A percentile compares a stretch with the other conserved stretches of the same genome.
phyloP scores from a whole-genome alignment of 2,329 filamentous ascomycete genomes.

The Pseudovirgaria hyperparasitica region DNA sequence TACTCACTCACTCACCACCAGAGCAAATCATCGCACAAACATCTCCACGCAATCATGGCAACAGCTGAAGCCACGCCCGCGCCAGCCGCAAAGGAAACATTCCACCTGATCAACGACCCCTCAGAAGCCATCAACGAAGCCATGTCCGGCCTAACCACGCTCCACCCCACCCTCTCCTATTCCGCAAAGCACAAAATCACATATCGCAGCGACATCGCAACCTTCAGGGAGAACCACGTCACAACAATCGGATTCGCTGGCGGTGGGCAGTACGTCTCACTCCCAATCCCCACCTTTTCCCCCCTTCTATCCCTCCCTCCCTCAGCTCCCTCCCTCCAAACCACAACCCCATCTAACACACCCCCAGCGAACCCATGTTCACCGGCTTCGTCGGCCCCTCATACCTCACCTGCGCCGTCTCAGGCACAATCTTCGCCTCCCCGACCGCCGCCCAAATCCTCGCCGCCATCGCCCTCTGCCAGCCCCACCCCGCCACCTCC shows the following conservation, averaged over 20 bases:
- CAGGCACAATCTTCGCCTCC: slow-evolving; percentile 51
- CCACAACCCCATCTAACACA: neutral
- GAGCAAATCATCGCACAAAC: no score
- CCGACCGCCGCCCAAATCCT: slow-evolving; percentile 52
- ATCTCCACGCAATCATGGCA: no score
- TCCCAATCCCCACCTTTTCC: neutral
- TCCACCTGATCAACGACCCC: slow-evolving; percentile 25
- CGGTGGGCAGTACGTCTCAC: slow-evolving; percentile 14
- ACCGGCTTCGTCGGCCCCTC: slow-evolving; percentile 50
- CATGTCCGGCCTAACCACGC: slow-evolving; percentile 19
- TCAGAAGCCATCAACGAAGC: slow-evolving; percentile 22
- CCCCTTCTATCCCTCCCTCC: neutral
- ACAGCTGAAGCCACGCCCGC: neutral
- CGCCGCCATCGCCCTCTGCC: slow-evolving; percentile 41
- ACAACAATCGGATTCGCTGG: slow-evolving; percentile 24
- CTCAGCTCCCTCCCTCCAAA: neutral
- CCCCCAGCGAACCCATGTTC: slow-evolving; percentile 46
- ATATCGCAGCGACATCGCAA: slow-evolving; percentile 19
- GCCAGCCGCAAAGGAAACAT: slow-evolving; percentile 14
- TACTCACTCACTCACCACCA: no score
- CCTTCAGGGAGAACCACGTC: slow-evolving; percentile 17
- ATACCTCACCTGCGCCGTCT: slow-evolving; percentile 48
- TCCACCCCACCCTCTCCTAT: slow-evolving; percentile 20
- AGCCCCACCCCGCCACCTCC: slow-evolving; percentile 29
- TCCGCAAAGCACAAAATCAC: slow-evolving; percentile 22